Evolutionary conservation across 176 grass and related monocot species (phyloP).

Genomic region (Microstegium vimineum): DNA sequence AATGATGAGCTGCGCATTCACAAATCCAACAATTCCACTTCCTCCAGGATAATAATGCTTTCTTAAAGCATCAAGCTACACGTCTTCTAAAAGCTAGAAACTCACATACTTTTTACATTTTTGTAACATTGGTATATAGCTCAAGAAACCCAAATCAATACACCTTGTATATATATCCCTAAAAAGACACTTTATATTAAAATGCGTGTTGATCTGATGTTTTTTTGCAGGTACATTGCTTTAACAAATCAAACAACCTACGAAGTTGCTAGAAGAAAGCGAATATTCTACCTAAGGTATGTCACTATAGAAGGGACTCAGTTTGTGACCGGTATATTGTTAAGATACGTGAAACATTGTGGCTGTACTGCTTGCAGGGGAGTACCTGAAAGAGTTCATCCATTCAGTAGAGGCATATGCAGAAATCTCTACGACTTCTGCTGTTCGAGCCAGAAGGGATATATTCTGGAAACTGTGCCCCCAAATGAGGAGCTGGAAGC

Average conservation of each 20-base stretch:
- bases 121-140: not conserved
- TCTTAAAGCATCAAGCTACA: not conserved
- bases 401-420: conserved; percentile 85
- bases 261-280: conserved; percentile 75
- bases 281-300: conserved; percentile 87
- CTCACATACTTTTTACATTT: not conserved
- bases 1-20: not conserved
- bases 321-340: not conserved
- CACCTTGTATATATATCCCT: not conserved
- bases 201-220: not conserved
- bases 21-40: not conserved
- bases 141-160: not conserved
- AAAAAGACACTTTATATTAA: not conserved
- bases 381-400: conserved; percentile 76
- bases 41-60: not conserved
- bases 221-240: conserved; percentile 66
- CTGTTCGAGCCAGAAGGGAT: conserved; percentile 41
- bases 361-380: conserved; percentile 45
- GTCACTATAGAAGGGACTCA: not conserved
- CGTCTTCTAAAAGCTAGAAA: not conserved
- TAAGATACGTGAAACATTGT: not conserved
- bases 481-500: conserved; percentile 67
- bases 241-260: conserved; percentile 99
- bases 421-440: conserved; percentile 74
- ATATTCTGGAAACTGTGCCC: conserved; percentile 68